Evolutionary conservation across 2,329 filamentous ascomycete species (phyloP), one percentile per base, ranked within the genome.

Genomic region (Fusarium sp.): DNA sequence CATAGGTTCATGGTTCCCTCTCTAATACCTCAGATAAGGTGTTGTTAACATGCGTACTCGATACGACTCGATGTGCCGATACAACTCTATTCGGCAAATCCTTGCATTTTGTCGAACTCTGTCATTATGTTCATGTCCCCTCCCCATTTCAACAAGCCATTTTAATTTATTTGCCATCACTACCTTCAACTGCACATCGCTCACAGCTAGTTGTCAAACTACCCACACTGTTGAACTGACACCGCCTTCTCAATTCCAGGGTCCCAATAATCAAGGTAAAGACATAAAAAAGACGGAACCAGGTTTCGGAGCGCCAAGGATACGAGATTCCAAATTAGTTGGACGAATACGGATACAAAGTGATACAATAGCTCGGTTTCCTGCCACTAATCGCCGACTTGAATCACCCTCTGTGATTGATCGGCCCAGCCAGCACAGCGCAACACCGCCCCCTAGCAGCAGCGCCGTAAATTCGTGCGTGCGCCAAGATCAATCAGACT

Each of bases 11-110:
- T 40, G 24, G 34, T 40, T 50, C 20, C 24, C 38, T 50, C n/a
- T 28, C 50, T 60, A 40, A 39, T 39, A 51, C 65, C 60, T 69
- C 61, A 74, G 71, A 73, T 73, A 74, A 73, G 71, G 58, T 63
- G 56, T 66, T 63, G 62, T 44, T 58, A 61, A 65, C 43, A 58
- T 66, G 42, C 39, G 33, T 59, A 66, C 58, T 72, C 50, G 46
- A 67, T 64, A 49, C 24, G 52, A 66, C 63, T 51, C 17, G 50
- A 67, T 55, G 40, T 71, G 63, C 66, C 66, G 69, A 69, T 60
- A 66, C 63, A 73, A 71, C 71, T 74, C 58, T 67, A 74, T 69
- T 58, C 33, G 51, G 52, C 33, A 48, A 52, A 58, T 39, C 55
- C 54, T 59, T 45, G 49, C 28, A 39, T 48, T 26, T 46, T 56